These are phyloP conservation scores for Azolla pinnata DNA, from an alignment of 75 land plant genomes.

Conservation along the genomic window DNA sequence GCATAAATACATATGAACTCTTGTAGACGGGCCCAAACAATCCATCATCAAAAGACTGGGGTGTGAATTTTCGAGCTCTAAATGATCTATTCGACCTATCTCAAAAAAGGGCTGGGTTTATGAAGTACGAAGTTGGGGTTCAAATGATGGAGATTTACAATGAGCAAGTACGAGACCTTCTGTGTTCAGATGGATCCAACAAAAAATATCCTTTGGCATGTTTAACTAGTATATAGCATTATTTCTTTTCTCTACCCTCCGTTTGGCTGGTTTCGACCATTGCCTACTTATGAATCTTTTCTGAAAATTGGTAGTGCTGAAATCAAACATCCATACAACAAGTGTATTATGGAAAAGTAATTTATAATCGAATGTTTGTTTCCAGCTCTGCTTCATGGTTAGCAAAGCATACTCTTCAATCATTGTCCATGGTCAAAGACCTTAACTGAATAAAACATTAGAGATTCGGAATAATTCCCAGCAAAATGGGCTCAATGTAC, in stretches of 20 bases:
- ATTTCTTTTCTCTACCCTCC: too few relatives aligned
- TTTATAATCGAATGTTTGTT: too few relatives aligned
- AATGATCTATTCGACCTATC: constrained; percentile 51
- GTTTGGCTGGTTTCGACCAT: too few relatives aligned
- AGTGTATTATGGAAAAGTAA: too few relatives aligned
- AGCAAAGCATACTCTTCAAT: not conserved
- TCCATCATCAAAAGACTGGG: constrained; percentile 39
- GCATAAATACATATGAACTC: not conserved
- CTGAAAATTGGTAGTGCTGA: too few relatives aligned
- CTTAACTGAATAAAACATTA: constrained; percentile 38
- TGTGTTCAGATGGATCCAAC: constrained; percentile 39
- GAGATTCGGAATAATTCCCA: constrained; percentile 61
- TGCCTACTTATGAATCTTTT: too few relatives aligned
- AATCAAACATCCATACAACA: too few relatives aligned
- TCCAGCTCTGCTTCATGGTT: too few relatives aligned
- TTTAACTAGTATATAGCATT: too few relatives aligned
- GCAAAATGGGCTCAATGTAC: constrained; percentile 55
- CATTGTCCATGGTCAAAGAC: not conserved
- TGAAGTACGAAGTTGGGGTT: constrained; percentile 39
- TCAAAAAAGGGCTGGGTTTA: constrained; percentile 19
- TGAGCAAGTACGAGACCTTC: constrained; percentile 58
- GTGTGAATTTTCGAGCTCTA: constrained; percentile 58
- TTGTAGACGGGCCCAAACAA: constrained; percentile 51
- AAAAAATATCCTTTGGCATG: constrained; percentile 79
- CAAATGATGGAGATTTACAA: constrained; percentile 69